Evolutionary conservation across 2,329 filamentous ascomycete species (phyloP).

Genomic region (Passalora sequoiae): DNA sequence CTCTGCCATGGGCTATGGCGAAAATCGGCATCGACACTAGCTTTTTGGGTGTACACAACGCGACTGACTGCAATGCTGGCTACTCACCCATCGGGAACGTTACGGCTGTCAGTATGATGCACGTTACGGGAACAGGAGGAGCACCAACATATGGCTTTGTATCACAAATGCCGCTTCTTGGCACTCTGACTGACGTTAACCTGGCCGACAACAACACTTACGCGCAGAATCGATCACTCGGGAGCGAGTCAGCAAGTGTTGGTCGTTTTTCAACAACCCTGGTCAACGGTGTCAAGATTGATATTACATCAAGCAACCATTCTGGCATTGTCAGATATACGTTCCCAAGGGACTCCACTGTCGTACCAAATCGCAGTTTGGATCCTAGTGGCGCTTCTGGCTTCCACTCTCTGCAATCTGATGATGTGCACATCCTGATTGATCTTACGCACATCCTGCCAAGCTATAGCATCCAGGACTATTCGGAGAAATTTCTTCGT

Average conservation of each 20-base stretch:
- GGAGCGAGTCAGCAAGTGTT: slow-evolving; percentile 32
- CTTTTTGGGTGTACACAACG: slow-evolving; percentile 24
- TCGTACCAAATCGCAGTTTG: not conserved
- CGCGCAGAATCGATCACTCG: slow-evolving; percentile 34
- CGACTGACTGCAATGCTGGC: slow-evolving; percentile 36
- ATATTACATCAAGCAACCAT: slow-evolving; percentile 36
- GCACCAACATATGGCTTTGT: slow-evolving; percentile 38
- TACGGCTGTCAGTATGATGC: slow-evolving; percentile 38
- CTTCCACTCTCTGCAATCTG: not conserved
- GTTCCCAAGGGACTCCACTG: slow-evolving; percentile 26
- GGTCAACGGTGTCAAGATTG: slow-evolving; percentile 33
- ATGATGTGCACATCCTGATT: slow-evolving; percentile 42
- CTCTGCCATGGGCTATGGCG: slow-evolving; percentile 39
- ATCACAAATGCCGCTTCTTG: slow-evolving; percentile 39
- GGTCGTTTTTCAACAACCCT: slow-evolving; percentile 36
- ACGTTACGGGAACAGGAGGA: slow-evolving; percentile 33
- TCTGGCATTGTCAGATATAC: slow-evolving; percentile 37
- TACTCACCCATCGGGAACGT: slow-evolving; percentile 39
- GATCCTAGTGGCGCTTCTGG: not conserved
- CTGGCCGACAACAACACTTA: slow-evolving; percentile 41
- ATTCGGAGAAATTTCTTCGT: slow-evolving; percentile 20
- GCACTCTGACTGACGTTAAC: slow-evolving; percentile 39
- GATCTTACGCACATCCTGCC: slow-evolving; percentile 49
- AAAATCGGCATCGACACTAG: slow-evolving; percentile 40
- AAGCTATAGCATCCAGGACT: slow-evolving; percentile 27